Percentiles rank a stretch among this genome's conserved stretches.
Evolutionary conservation across 257 asterid species (phyloP).

Genomic region (Solanum paucissectum): DNA sequence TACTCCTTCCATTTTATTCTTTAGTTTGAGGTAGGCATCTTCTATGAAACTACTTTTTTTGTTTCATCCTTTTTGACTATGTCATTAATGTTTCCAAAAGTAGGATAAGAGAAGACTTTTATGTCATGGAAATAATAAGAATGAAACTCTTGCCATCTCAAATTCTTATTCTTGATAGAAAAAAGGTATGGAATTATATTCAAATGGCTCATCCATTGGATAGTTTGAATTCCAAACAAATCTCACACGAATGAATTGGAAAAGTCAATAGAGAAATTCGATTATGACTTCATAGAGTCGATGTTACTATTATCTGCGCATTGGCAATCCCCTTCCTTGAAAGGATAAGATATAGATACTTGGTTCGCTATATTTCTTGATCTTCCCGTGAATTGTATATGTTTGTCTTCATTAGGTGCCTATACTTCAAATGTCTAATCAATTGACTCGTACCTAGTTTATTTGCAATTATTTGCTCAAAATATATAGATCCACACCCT

Average conservation of each 20-base stretch:
- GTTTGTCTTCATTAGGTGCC: neutral
- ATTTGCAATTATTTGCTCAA: neutral
- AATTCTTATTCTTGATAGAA: neutral
- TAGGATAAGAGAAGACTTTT: neutral
- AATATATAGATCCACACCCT: neutral
- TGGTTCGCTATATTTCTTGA: neutral
- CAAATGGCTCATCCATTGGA: neutral
- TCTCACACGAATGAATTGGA: neutral
- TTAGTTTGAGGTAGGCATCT: neutral
- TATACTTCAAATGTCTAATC: neutral
- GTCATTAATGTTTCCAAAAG: neutral
- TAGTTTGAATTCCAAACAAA: neutral
- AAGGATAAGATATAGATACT: neutral
- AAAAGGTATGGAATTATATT: neutral
- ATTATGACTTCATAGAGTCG: neutral
- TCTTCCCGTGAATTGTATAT: neutral
- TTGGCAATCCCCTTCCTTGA: neutral
- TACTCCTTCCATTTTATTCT: neutral
- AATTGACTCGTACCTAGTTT: neutral
- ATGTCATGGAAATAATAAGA: neutral
- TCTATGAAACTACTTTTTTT: neutral
- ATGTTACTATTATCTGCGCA: accelerated
- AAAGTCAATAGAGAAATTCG: neutral
- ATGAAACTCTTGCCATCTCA: neutral
- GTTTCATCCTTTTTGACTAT: neutral